Percentiles rank a stretch among this genome's conserved stretches.
These are phyloP conservation scores for Kockovaella imperatae DNA, from an alignment of 768 basidiomycete species.

Conservation along the genomic window DNA sequence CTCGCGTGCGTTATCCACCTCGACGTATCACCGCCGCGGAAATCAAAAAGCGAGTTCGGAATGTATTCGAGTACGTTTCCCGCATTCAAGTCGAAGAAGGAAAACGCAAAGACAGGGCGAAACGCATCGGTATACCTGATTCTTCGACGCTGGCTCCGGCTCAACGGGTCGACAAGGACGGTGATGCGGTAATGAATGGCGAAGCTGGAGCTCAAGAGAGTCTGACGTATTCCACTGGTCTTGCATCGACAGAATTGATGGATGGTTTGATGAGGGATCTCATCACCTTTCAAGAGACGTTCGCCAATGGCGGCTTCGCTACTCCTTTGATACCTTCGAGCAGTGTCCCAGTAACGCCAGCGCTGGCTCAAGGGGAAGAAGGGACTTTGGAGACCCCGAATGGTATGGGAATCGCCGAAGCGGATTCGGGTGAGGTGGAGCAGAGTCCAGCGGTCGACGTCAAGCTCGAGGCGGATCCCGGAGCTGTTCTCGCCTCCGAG, in stretches of 20 bases:
- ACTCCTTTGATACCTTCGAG: slow-evolving; percentile 20
- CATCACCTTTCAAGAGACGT: slow-evolving; percentile 78
- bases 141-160: background rate
- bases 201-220: slow-evolving; percentile 5
- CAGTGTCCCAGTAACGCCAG: background rate
- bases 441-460: too few relatives aligned
- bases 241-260: slow-evolving; percentile 67
- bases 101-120: slow-evolving; percentile 31
- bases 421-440: too few relatives aligned
- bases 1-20: slow-evolving; percentile 82
- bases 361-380: too few relatives aligned
- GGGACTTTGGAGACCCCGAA: too few relatives aligned
- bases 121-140: slow-evolving; percentile 29
- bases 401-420: too few relatives aligned
- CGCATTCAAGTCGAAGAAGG: slow-evolving; percentile 49
- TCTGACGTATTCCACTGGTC: slow-evolving; percentile 5
- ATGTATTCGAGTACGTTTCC: slow-evolving; percentile 88
- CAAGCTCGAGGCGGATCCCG: too few relatives aligned
- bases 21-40: slow-evolving; percentile 94
- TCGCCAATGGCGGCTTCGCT: slow-evolving; percentile 41
- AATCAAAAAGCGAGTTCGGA: slow-evolving; percentile 89
- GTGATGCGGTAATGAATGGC: background rate
- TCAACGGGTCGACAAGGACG: background rate
- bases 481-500: too few relatives aligned
- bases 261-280: slow-evolving; percentile 85